A percentile compares a stretch with the other conserved stretches of the same genome.
phyloP scores from a whole-genome alignment of 1,139 yeast genomes.

The Sugiyamaella castrensis region DNA sequence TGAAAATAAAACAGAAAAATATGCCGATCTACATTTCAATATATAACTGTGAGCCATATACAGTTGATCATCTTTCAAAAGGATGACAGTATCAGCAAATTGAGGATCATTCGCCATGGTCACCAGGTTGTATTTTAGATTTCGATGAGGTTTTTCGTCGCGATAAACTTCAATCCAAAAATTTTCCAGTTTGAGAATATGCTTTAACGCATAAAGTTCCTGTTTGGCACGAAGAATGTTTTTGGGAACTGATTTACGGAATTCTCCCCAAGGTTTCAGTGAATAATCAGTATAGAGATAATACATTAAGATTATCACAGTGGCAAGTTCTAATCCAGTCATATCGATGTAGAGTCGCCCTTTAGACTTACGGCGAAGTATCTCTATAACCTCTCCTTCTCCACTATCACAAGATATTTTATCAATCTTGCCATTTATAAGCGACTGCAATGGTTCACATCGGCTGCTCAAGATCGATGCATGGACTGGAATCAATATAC shows the following conservation, averaged over 20 bases:
- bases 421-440: neutral
- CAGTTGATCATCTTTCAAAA: slow-evolving; percentile 44
- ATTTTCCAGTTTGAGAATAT: slow-evolving; percentile 21
- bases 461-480: slow-evolving; percentile 7
- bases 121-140: slow-evolving; percentile 22
- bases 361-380: neutral
- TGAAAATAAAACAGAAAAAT: slow-evolving; percentile 59
- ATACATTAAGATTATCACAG: slow-evolving; percentile 42
- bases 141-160: slow-evolving; percentile 18
- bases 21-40: slow-evolving; percentile 56
- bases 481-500: slow-evolving; percentile 29
- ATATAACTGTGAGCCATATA: slow-evolving; percentile 50
- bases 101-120: slow-evolving; percentile 16
- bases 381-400: neutral
- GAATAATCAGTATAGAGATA: slow-evolving; percentile 48
- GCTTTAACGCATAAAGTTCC: slow-evolving; percentile 26
- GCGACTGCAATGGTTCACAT: neutral
- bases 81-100: slow-evolving; percentile 35
- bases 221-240: slow-evolving; percentile 29
- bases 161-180: slow-evolving; percentile 26
- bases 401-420: neutral
- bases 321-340: slow-evolving; percentile 28
- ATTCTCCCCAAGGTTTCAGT: slow-evolving; percentile 43
- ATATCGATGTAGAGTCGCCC: slow-evolving; percentile 16
- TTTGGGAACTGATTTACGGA: slow-evolving; percentile 23